These are phyloP conservation scores for Axilococcus clingmanii DNA, from an alignment of 139 green algal genomes.

Conservation along the genomic window DNA sequence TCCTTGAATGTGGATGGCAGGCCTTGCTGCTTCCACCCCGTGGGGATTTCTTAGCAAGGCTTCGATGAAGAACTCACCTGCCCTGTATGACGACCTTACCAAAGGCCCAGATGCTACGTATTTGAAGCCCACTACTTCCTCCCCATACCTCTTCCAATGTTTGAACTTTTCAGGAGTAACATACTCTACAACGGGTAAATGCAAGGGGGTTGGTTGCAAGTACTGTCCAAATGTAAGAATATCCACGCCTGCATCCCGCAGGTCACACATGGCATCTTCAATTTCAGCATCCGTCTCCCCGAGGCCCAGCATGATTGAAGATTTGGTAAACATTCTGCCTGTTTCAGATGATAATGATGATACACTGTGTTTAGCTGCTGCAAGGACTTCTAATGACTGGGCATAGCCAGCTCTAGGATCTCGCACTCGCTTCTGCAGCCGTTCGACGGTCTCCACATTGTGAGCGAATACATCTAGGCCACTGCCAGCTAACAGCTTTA, in stretches of 20 bases:
- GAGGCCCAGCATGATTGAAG: constrained; percentile 93
- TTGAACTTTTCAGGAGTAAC: constrained; percentile 93
- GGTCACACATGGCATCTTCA: constrained; percentile 73
- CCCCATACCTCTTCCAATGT: constrained; percentile 69
- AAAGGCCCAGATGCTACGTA: constrained; percentile 92
- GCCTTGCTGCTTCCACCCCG: background rate
- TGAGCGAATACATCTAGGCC: constrained; percentile 98
- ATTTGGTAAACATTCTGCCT: constrained; percentile 80
- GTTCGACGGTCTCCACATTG: constrained; percentile 98
- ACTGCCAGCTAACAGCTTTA: constrained; percentile 53
- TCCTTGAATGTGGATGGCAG: background rate
- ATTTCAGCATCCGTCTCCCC: constrained; percentile 82
- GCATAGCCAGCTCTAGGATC: constrained; percentile 79
- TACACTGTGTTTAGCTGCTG: constrained; percentile 75
- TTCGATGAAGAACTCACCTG: constrained; percentile 61
- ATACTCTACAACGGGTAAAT: constrained; percentile 82
- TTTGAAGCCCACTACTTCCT: constrained; percentile 81
- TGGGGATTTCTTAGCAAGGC: constrained; percentile 13
- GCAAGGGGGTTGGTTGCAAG: constrained; percentile 86
- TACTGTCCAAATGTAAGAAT: constrained; percentile 97
- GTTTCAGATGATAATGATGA: too few relatives aligned
- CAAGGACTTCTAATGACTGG: constrained; percentile 83
- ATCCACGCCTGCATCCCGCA: constrained; percentile 71
- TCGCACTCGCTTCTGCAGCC: constrained; percentile 61
- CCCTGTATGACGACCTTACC: constrained; percentile 89